Conservation (phyloP, 306 rosid genomes). For the Castanea crenata region DNA sequence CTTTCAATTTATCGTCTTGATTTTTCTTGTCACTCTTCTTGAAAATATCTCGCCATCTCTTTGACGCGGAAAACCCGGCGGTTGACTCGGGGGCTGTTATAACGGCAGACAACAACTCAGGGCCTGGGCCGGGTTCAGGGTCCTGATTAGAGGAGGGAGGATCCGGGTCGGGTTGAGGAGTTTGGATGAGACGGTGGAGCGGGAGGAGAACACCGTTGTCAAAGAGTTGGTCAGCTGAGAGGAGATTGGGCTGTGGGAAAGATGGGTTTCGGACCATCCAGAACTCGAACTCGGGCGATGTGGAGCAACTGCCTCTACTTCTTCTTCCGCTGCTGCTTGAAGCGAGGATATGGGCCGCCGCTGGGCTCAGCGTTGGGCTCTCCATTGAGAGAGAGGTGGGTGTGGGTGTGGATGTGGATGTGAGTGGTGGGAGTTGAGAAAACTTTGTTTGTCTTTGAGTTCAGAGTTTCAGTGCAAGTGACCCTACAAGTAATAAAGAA, state of each 20-base stretch:
- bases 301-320: conserved; percentile 29
- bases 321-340: conserved; percentile 22
- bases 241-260: conserved; percentile 66
- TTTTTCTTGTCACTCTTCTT: conserved; percentile 59
- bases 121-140: conserved; percentile 33
- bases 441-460: conserved; percentile 14
- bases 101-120: conserved; percentile 24
- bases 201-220: conserved; percentile 86
- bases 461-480: conserved; percentile 13
- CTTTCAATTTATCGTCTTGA: conserved; percentile 28
- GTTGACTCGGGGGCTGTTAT: conserved; percentile 14
- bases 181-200: conserved; percentile 45
- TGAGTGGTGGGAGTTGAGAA: conserved; percentile 7
- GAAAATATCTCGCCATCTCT: conserved; percentile 89
- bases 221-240: conserved; percentile 88
- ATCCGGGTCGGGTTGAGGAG: conserved; percentile 12
- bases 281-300: conserved; percentile 95
- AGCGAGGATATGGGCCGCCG: conserved; percentile 24
- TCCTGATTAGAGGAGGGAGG: conserved; percentile 19
- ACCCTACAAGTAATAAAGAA: conserved; percentile 39
- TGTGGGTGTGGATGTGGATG: background rate
- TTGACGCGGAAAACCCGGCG: conserved; percentile 48
- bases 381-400: conserved; percentile 36
- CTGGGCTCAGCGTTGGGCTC: conserved; percentile 20
- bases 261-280: conserved; percentile 94